Percentiles rank a stretch among this genome's conserved stretches.
Evolutionary conservation across 2,329 filamentous ascomycete genomes (phyloP).

Genomic region (Cladosporium sp.): DNA sequence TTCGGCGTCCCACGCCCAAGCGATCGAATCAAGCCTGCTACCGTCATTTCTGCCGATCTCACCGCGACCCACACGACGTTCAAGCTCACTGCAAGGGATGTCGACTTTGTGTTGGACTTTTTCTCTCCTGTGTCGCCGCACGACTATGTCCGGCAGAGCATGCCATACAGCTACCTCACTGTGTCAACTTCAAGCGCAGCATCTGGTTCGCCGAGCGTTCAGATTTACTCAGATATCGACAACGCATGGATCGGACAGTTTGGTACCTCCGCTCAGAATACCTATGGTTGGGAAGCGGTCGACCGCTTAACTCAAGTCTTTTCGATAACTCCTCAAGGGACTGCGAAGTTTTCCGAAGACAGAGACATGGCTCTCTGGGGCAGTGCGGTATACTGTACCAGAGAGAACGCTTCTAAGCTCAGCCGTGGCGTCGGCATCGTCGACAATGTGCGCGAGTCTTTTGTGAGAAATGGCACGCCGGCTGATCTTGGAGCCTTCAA

Average conservation of each 20-base stretch:
- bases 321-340: slow-evolving; percentile 29
- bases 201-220: slow-evolving; percentile 26
- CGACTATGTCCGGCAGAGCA: slow-evolving; percentile 38
- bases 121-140: slow-evolving; percentile 40
- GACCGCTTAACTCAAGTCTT: slow-evolving; percentile 26
- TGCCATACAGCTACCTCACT: slow-evolving; percentile 41
- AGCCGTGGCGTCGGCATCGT: slow-evolving; percentile 29
- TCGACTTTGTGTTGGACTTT: slow-evolving; percentile 36
- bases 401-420: slow-evolving; percentile 22
- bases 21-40: slow-evolving; percentile 27
- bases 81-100: slow-evolving; percentile 32
- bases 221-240: slow-evolving; percentile 41
- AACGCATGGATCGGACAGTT: slow-evolving; percentile 38
- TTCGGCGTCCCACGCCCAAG: slow-evolving; percentile 33
- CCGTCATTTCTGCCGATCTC: slow-evolving; percentile 32
- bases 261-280: slow-evolving; percentile 12
- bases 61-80: slow-evolving; percentile 40
- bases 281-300: slow-evolving; percentile 11
- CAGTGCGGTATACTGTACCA: slow-evolving; percentile 35
- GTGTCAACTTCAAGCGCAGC: slow-evolving; percentile 27
- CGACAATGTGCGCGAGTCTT: slow-evolving; percentile 27
- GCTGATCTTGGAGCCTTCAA: slow-evolving; percentile 22
- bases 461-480: slow-evolving; percentile 29
- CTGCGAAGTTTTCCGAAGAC: slow-evolving; percentile 30
- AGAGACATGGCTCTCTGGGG: slow-evolving; percentile 40